Evolutionary conservation across 306 rosid genomes (phyloP).

Genomic region (Vicia villosa): DNA sequence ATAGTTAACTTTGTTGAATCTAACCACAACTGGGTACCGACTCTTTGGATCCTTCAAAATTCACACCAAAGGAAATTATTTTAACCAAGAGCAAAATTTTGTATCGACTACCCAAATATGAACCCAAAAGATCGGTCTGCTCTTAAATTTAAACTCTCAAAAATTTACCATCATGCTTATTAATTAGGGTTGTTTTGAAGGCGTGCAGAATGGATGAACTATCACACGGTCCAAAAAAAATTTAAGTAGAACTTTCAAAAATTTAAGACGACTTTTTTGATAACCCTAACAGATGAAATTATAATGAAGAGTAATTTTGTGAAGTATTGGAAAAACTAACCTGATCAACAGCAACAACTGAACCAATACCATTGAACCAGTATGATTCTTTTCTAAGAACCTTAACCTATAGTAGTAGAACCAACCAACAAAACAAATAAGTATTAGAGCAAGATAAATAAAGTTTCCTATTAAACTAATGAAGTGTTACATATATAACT

Average conservation of each 20-base stretch:
- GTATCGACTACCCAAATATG: no score
- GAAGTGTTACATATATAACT: not conserved
- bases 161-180: no score
- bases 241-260: no score
- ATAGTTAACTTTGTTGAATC: constrained; percentile 82
- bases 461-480: not conserved
- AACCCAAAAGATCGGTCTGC: no score
- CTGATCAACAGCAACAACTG: constrained; percentile 88
- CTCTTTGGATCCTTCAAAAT: constrained; percentile 64
- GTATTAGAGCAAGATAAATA: not conserved
- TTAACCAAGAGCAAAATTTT: no score
- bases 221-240: no score
- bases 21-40: constrained; percentile 82
- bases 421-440: not conserved
- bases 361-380: constrained; percentile 74
- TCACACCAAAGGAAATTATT: not conserved
- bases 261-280: no score
- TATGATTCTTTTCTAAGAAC: constrained; percentile 81
- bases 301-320: no score
- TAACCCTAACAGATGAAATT: no score
- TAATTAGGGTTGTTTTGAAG: no score
- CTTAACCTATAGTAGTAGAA: constrained; percentile 58
- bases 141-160: no score
- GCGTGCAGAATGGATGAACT: no score
- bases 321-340: constrained; percentile 37